These are phyloP conservation scores for Aspergillus ruber DNA, from an alignment of 2,329 filamentous ascomycete species.

Conservation along the genomic window DNA sequence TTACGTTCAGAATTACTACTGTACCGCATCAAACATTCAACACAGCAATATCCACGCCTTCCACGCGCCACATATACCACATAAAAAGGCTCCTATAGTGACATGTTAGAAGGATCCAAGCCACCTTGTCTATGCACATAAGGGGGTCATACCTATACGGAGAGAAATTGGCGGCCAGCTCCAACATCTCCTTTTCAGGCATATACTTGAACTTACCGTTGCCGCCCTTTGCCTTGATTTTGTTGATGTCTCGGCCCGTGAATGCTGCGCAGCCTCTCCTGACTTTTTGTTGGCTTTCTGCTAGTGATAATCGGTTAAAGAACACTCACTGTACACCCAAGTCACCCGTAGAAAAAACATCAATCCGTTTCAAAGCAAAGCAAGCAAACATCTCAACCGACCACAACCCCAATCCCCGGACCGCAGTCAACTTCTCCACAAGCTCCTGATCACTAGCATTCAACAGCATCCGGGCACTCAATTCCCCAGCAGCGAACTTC, in stretches of 20 bases:
- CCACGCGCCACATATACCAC: slow-evolving; percentile 97
- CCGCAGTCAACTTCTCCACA: slow-evolving; percentile 71
- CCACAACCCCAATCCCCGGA: slow-evolving; percentile 83
- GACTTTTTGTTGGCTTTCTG: slow-evolving; percentile 5
- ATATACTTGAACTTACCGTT: slow-evolving; percentile 97
- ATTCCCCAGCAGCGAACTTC: slow-evolving; percentile 69
- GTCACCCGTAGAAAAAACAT: slow-evolving; percentile 89
- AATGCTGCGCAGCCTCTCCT: slow-evolving; percentile 84
- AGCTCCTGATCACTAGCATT: slow-evolving; percentile 80
- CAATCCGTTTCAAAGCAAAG: slow-evolving; percentile 88
- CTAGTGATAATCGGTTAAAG: neutral
- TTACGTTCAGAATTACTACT: neutral
- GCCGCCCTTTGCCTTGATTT: slow-evolving; percentile 69
- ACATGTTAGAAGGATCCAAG: too few relatives aligned
- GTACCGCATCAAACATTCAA: slow-evolving; percentile 23
- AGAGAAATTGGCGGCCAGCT: slow-evolving; percentile 69
- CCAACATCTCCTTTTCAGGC: slow-evolving; percentile 85
- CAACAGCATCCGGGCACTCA: slow-evolving; percentile 69
- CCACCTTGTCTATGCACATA: neutral
- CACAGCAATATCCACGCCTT: slow-evolving; percentile 64
- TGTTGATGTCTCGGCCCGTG: slow-evolving; percentile 72
- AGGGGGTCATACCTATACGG: slow-evolving; percentile 61
- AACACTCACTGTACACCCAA: slow-evolving; percentile 71
- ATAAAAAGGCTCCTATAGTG: slow-evolving; percentile 71
- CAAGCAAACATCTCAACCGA: slow-evolving; percentile 97